Conservation (phyloP, 2,329 filamentous ascomycete genomes). For the Elsinoe arachidis region DNA sequence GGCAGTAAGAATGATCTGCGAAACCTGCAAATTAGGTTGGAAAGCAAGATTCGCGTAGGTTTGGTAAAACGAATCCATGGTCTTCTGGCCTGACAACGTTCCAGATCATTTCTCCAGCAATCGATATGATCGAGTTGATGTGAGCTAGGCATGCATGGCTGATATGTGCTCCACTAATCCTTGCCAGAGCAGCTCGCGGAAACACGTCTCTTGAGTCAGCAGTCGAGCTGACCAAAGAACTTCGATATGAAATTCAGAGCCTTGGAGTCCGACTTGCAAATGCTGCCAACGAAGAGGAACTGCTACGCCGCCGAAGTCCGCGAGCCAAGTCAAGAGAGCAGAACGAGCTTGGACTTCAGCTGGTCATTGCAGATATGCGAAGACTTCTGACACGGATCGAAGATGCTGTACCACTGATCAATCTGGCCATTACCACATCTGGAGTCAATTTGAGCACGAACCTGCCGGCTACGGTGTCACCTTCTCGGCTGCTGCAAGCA, state of each 20-base stretch:
- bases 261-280: constrained; percentile 67
- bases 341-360: constrained; percentile 56
- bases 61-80: constrained; percentile 74
- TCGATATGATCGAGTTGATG: constrained; percentile 86
- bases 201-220: constrained; percentile 79
- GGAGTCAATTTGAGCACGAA: constrained; percentile 77
- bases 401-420: constrained; percentile 82
- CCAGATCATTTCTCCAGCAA: constrained; percentile 63
- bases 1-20: constrained; percentile 63
- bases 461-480: constrained; percentile 74
- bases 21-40: constrained; percentile 61
- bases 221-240: constrained; percentile 68
- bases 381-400: constrained; percentile 70
- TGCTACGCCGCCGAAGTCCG: constrained; percentile 35
- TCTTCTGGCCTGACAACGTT: constrained; percentile 60
- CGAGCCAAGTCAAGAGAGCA: constrained; percentile 44
- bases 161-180: neutral
- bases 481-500: constrained; percentile 81
- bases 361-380: constrained; percentile 68
- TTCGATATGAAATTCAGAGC: constrained; percentile 73
- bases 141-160: neutral
- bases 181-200: constrained; percentile 54
- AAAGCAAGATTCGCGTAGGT: constrained; percentile 73
- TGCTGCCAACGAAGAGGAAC: constrained; percentile 57
- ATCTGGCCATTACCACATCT: constrained; percentile 87